Evolutionary conservation across 768 basidiomycete genomes (phyloP), one percentile per base, ranked within the genome.

Genomic region (Mycena albidolilacea): DNA sequence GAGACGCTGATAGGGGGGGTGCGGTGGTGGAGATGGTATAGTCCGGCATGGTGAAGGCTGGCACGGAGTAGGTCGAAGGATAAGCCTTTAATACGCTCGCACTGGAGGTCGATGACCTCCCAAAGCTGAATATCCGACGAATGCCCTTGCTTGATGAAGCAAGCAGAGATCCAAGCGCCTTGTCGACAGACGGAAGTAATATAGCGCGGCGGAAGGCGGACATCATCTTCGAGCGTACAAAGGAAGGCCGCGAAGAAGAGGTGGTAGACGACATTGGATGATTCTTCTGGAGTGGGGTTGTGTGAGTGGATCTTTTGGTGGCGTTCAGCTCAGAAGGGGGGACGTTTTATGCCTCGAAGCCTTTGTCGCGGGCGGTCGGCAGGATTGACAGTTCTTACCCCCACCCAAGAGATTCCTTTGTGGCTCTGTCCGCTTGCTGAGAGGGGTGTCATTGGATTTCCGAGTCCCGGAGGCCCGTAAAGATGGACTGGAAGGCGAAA

Each of bases 261-360:
- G 43, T 55, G 39, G 48, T 12, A 15, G 44, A 46, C 23, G 71
- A 41, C 61, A 64, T 72, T 8, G 43, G 5, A 50, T n/a, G 10
- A 50, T 21, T 3, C 23, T 30, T 30, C 60, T 62, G 8, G 48
- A 8, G 11, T 8, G 44, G 37, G 23, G n/a, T 50, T 64, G 5
- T n/a, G 23, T 30, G 21, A 37, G 39, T 61, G 35, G n/a, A 50
- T 23, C 46, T 58, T 30, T 21, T 52, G 2, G 58, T 48, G 48
- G 54, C 6, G 62, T 43, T 54, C 37, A 9, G 1, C 15, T 17
- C 7, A 61, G 39, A 35, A 54, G 9, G 17, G 23, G 35, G 37
- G n/a, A 15, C 35, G 52, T 58, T 67, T 72, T 72, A 67, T 72
- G 57, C 41, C 66, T 72, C 58, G 48, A 67, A 23, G 19, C 30